These are phyloP conservation scores for Elongisporangium anandrum DNA, from an alignment of 352 stramenopile genomes.

Conservation along the genomic window DNA sequence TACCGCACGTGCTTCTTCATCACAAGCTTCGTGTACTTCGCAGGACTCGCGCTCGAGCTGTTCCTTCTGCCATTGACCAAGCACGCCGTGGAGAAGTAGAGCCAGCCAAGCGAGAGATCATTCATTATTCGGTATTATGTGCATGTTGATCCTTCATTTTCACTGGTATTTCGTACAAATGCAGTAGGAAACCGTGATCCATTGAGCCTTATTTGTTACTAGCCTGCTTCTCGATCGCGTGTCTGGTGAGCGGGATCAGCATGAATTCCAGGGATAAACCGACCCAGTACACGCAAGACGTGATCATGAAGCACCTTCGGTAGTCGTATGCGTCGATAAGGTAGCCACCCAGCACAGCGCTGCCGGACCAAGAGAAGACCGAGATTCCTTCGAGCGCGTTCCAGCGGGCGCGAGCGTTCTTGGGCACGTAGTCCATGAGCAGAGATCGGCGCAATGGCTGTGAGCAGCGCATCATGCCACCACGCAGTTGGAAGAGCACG, in stretches of 20 bases:
- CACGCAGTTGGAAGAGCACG: constrained; percentile 65
- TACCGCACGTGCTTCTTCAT: constrained; percentile 33
- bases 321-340: constrained; percentile 78
- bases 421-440: constrained; percentile 77
- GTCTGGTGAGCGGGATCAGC: constrained; percentile 57
- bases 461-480: constrained; percentile 82
- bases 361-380: constrained; percentile 78
- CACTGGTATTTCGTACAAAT: no score
- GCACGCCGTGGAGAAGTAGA: constrained; percentile 13
- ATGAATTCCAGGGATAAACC: constrained; percentile 55
- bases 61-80: constrained; percentile 6
- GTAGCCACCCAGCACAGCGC: constrained; percentile 70
- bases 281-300: constrained; percentile 55
- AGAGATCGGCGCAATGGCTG: constrained; percentile 73
- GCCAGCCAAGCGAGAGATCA: not conserved
- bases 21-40: constrained; percentile 24
- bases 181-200: not conserved
- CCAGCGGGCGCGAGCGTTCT: constrained; percentile 69
- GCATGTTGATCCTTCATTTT: not conserved
- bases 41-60: constrained; percentile 14
- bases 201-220: no score
- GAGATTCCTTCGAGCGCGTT: constrained; percentile 71
- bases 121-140: not conserved
- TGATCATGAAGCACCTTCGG: constrained; percentile 79
- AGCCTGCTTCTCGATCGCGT: constrained; percentile 29